A percentile compares a stretch with the other conserved stretches of the same genome.
Evolutionary conservation across 176 grass and related monocot genomes (phyloP).

Genomic region (Eleusine indica): DNA sequence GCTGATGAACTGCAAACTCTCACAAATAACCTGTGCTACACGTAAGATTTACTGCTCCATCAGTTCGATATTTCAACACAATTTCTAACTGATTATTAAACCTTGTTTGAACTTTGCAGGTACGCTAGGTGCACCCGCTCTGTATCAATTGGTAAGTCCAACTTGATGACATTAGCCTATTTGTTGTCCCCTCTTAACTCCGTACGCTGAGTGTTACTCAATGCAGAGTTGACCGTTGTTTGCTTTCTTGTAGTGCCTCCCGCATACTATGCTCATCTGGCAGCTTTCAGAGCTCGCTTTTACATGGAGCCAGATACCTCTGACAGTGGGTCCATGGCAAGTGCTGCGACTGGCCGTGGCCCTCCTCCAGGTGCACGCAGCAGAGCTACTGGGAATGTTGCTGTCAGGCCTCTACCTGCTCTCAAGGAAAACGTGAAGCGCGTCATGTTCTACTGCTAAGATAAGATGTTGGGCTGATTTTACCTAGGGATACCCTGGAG

Average conservation of each 20-base stretch:
- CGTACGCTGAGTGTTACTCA: not conserved
- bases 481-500: not conserved
- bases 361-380: conserved; percentile 48
- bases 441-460: conserved; percentile 95
- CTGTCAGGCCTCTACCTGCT: conserved; percentile 86
- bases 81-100: conserved; percentile 7
- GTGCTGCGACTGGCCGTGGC: conserved; percentile 52
- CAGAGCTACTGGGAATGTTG: conserved; percentile 62
- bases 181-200: not conserved
- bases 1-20: conserved; percentile 87
- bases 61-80: not conserved
- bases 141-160: conserved; percentile 76
- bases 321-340: conserved; percentile 79
- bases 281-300: conserved; percentile 84
- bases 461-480: conserved; percentile 36
- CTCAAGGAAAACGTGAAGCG: conserved; percentile 90
- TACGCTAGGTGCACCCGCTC: conserved; percentile 90
- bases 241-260: conserved; percentile 71
- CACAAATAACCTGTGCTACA: conserved; percentile 99
- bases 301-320: conserved; percentile 92
- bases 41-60: conserved; percentile 58
- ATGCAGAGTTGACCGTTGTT: not conserved
- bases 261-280: conserved; percentile 89
- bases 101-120: conserved; percentile 45
- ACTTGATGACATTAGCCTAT: not conserved